These are phyloP conservation scores for Pseudopithomyces chartarum DNA, from an alignment of 2,329 filamentous ascomycete genomes.

Conservation along the genomic window DNA sequence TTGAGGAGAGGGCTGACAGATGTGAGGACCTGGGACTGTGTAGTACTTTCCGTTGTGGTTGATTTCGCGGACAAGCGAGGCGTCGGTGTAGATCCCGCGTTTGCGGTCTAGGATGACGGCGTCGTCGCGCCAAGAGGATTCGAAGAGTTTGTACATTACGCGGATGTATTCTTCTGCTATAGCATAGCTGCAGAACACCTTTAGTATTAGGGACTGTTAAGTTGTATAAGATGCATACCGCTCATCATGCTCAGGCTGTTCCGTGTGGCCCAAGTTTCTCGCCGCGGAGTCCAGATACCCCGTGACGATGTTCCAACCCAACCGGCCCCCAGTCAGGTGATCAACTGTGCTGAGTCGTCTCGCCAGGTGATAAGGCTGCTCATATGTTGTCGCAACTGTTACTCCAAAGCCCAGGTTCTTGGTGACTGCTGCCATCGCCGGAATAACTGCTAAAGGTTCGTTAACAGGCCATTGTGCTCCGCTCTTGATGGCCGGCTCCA, in stretches of 20 bases:
- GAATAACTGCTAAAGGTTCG: constrained; percentile 65
- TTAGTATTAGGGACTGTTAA: constrained; percentile 63
- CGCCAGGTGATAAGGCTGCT: constrained; percentile 69
- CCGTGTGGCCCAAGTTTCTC: constrained; percentile 61
- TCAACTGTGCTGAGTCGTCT: constrained; percentile 67
- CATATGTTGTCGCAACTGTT: constrained; percentile 69
- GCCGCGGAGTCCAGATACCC: constrained; percentile 70
- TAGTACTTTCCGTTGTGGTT: constrained; percentile 69
- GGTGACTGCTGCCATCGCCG: constrained; percentile 70
- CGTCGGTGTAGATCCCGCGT: constrained; percentile 63
- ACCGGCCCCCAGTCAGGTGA: constrained; percentile 65
- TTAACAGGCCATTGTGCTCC: constrained; percentile 72
- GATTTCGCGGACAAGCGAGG: constrained; percentile 63
- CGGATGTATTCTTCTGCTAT: constrained; percentile 72
- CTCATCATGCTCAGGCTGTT: constrained; percentile 67
- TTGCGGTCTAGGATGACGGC: constrained; percentile 65
- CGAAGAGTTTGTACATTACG: constrained; percentile 70
- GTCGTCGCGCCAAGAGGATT: constrained; percentile 68
- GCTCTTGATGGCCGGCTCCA: constrained; percentile 63
- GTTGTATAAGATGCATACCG: constrained; percentile 58
- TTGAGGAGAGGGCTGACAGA: constrained; percentile 67
- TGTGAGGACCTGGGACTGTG: constrained; percentile 68
- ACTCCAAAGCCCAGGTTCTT: constrained; percentile 67
- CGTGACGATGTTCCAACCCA: constrained; percentile 59
- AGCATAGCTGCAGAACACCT: constrained; percentile 55